Evolutionary conservation across 257 asterid species (phyloP), one percentile per base, ranked within the genome.

Genomic region (Solanum medicagineum): DNA sequence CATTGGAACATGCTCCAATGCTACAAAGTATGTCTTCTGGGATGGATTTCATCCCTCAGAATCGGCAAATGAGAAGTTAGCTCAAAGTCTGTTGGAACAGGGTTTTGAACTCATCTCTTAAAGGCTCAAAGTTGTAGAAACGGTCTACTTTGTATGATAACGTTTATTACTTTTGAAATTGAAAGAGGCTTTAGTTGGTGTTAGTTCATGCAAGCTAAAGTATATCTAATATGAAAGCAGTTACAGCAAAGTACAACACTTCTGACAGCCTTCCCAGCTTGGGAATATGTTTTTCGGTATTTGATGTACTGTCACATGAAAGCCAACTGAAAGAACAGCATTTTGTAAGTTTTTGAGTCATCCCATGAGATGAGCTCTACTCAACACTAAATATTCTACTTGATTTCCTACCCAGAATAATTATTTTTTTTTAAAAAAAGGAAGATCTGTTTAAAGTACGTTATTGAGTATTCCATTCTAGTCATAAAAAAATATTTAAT

Each of bases 21-120:
- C 98, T 15, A 91, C 98, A 60, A 54, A 86, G 24, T 95, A 91
- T 44, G 95, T 95, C 56, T 95, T 93, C 83, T 95, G 94, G 95
- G 98, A 94, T 84, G 98, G 98, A 42, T 93, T 93, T 83, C 98
- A 95, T 85, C 98, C 98, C 32, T 87, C 96, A 19, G 90, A 89
- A 87, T 81, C 92, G n/a, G 95, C 96, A 83, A 93, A 94, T 89
- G 92, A 94, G 81, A 89, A 91, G 74, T 53, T 94, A 87, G 97
- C 98, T 4, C 92, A 91, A 81, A 88, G 86, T 89, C 91, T 94
- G 51, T 88, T 93, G 11, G 92, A 63, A 53, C 95, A 94, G 86
- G 97, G 98, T 75, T 89, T 89, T 51, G 95, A 91, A 53, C 96
- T 94, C 88, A 91, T 94, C 86, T 92, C 96, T 54, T 93, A 89